Percentiles rank a stretch among this genome's conserved stretches.
Evolutionary conservation across 2,329 filamentous ascomycete species (phyloP).

Genomic region (Aspergillus niger): DNA sequence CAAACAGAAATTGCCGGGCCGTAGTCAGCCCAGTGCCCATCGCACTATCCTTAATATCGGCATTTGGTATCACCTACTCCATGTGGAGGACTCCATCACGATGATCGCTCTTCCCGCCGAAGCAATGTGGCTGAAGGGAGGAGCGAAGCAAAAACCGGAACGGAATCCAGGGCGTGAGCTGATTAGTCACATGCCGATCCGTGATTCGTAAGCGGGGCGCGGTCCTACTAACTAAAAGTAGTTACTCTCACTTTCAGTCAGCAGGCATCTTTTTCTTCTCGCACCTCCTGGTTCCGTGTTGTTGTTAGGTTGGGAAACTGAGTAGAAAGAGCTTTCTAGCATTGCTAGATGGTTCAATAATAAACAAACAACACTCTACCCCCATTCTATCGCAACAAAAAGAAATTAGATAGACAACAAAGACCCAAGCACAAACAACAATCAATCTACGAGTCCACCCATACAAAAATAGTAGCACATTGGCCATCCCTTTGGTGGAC

Average conservation of each 20-base stretch:
- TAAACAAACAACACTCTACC: background rate
- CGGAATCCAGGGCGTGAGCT: background rate
- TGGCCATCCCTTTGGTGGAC: conserved; percentile 1
- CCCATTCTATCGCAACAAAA: background rate
- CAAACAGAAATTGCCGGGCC: background rate
- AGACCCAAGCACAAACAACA: background rate
- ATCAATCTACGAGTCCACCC: background rate
- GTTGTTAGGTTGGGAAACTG: too few species aligned
- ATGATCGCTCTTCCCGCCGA: background rate
- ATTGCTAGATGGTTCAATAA: background rate
- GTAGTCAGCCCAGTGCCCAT: background rate
- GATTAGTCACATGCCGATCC: conserved; percentile 13
- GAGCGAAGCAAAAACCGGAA: background rate
- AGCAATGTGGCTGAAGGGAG: conserved; percentile 11
- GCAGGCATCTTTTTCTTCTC: background rate
- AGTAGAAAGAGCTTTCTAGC: too few species aligned
- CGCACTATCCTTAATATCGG: background rate
- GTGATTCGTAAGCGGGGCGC: background rate
- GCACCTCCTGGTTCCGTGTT: background rate
- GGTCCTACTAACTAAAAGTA: too few species aligned
- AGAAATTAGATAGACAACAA: background rate
- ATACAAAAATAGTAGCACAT: background rate
- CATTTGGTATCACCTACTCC: background rate
- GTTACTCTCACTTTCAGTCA: background rate
- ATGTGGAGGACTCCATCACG: background rate